Evolutionary conservation across 1,284 basidiomycete genomes (phyloP).

Genomic region (Leccinum ponderosum): DNA sequence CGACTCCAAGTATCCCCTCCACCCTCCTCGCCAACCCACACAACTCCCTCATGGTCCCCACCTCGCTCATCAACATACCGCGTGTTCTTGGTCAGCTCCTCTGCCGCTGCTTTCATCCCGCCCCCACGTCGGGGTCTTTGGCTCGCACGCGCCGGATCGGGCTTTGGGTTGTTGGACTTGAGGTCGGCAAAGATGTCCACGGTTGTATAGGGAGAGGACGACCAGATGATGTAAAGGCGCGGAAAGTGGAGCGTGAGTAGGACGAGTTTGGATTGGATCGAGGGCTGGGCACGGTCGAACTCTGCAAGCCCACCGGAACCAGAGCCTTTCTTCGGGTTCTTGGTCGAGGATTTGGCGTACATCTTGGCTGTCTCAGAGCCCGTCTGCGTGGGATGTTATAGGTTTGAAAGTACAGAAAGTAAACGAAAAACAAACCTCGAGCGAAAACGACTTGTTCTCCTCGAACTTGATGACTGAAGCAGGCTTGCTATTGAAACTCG

Average conservation of each 20-base stretch:
- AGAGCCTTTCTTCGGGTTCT: slow-evolving; percentile 53
- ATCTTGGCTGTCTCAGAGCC: slow-evolving; percentile 63
- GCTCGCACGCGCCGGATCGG: slow-evolving; percentile 75
- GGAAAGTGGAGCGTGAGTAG: slow-evolving; percentile 90
- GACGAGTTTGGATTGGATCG: slow-evolving; percentile 88
- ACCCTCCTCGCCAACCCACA: slow-evolving; percentile 70
- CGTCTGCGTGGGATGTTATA: slow-evolving; percentile 37
- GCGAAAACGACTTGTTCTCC: slow-evolving; percentile 92
- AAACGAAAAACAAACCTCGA: slow-evolving; percentile 60
- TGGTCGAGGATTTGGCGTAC: slow-evolving; percentile 54
- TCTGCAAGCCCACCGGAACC: slow-evolving; percentile 41
- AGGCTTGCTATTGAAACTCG: slow-evolving; percentile 91
- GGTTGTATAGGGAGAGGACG: slow-evolving; percentile 91
- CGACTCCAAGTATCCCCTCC: slow-evolving; percentile 78
- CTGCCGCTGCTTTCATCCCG: slow-evolving; percentile 72
- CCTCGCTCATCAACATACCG: slow-evolving; percentile 86
- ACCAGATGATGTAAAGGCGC: slow-evolving; percentile 94
- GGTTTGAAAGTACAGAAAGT: slow-evolving; percentile 1
- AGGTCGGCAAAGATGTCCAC: slow-evolving; percentile 93
- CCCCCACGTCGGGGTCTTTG: slow-evolving; percentile 61
- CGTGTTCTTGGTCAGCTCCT: slow-evolving; percentile 84
- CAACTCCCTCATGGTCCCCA: slow-evolving; percentile 75
- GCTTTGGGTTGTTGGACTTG: slow-evolving; percentile 83
- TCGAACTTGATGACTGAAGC: slow-evolving; percentile 91
- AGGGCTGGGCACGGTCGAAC: slow-evolving; percentile 40